Base-by-base conservation (phyloP, 352 stramenopile genomes). In the Phytophthora pinifolia region DNA sequence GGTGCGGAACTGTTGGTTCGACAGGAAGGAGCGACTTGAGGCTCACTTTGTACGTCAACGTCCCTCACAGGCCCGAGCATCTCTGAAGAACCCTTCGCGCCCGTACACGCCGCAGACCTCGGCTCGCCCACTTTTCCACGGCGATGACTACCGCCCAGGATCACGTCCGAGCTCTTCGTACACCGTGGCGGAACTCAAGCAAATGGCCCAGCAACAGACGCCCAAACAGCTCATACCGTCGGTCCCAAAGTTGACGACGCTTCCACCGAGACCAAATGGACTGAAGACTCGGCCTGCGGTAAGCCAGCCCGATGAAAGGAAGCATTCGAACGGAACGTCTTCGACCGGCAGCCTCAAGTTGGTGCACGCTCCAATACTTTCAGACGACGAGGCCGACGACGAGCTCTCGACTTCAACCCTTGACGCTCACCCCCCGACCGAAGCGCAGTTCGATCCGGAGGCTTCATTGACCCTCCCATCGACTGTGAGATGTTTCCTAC, bases 11-110 rank as follows among this genome's bases (percentile, higher is more conserved):
- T 17, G 25, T 34, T 29, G 39, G 13, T 34, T 14, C 38, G 30
- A 22, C 12, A 20, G 12, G 18, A 18, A 48, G 3, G 38, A 22
- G 52, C 20, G 31, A 33, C 29, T 48, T 13, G 20, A 27, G 29
- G 32, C 44, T 48, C 27, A 53, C 39, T 31, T 45, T 8, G 22
- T 27, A 27, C 46, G 13, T 30, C 30, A 47, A 15, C 3, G 29
- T 7, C 1, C 35, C 2, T n/a, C n/a, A 13, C 44, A 90, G 72
- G 84, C 82, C 22, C 74, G 82, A 17, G 84, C 82, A 4, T 92
- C 82, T 27, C 67, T 94, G 9, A 92, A 90, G 54, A 87, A 89
- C 22, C 84, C 84, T 0, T 92, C 82, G 4, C 74, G 84, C n/a
- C 84, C 84, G 15, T 92, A 75, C 57, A 94, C 84, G 13, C 84